Percentiles rank a stretch among this genome's conserved stretches.
Conservation (phyloP, 1,284 basidiomycete genomes). For the Hemileia vastatrix region DNA sequence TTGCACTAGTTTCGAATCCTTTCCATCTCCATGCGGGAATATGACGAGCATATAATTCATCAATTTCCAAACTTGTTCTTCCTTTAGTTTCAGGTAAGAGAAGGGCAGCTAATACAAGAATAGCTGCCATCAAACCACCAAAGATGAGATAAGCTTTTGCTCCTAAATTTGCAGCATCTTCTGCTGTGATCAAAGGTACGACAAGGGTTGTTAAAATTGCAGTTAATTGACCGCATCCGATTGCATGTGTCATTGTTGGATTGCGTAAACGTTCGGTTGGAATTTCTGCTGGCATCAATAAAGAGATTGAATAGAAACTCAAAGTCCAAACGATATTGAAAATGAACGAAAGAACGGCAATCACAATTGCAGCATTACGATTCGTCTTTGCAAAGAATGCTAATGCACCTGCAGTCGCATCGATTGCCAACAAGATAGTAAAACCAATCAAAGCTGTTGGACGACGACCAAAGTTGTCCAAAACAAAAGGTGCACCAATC, state of each 20-base stretch:
- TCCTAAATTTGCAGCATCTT: slow-evolving; percentile 30
- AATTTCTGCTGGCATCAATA: slow-evolving; percentile 33
- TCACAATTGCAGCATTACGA: too few species aligned
- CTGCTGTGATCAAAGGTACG: slow-evolving; percentile 32
- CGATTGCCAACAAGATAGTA: too few species aligned
- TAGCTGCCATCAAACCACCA: slow-evolving; percentile 31
- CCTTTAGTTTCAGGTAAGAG: slow-evolving; percentile 33
- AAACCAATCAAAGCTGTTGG: too few species aligned
- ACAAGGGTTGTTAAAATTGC: slow-evolving; percentile 34
- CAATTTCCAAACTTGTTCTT: slow-evolving; percentile 33
- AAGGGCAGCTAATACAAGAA: slow-evolving; percentile 30
- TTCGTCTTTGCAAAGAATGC: too few species aligned
- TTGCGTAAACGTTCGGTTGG: slow-evolving; percentile 32
- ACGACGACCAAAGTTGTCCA: too few species aligned
- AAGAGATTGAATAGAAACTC: too few species aligned
- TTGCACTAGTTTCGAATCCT: too few species aligned
- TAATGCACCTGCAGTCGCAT: too few species aligned
- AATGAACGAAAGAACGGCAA: too few species aligned
- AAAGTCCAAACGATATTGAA: too few species aligned
- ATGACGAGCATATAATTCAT: slow-evolving; percentile 33
- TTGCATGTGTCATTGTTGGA: slow-evolving; percentile 36
- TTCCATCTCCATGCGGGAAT: too few species aligned
- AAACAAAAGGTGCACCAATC: too few species aligned
- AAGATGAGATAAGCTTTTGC: slow-evolving; percentile 38
- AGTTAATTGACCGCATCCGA: slow-evolving; percentile 34